Conservation (phyloP, 148 eudicot genomes). For the Amaranthus palmeri region DNA sequence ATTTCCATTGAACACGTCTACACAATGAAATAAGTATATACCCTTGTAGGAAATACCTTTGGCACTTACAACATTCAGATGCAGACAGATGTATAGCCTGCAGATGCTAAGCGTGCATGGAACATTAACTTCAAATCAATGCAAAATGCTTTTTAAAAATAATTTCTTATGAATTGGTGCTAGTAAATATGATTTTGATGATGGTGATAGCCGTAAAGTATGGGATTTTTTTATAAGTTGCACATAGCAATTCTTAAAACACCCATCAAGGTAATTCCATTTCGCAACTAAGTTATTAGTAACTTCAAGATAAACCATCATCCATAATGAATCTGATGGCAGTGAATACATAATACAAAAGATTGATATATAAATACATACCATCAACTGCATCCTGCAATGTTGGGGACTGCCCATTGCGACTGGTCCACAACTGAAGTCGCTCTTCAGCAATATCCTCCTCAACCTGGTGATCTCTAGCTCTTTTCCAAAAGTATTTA, state of each 20-base stretch:
- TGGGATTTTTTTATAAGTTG: background rate
- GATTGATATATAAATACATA: slow-evolving; percentile 21
- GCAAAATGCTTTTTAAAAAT: background rate
- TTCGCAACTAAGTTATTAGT: background rate
- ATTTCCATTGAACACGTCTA: background rate
- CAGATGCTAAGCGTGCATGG: background rate
- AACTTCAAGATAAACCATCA: background rate
- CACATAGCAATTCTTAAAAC: background rate
- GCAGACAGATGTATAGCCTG: too few relatives aligned
- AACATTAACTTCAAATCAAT: background rate
- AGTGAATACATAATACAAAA: background rate
- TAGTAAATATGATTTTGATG: background rate
- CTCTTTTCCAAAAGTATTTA: slow-evolving; percentile 79
- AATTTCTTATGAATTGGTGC: background rate
- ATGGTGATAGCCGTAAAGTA: background rate
- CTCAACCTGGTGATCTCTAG: slow-evolving; percentile 64
- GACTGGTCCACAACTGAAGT: slow-evolving; percentile 61
- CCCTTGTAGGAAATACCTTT: background rate
- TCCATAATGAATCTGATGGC: background rate
- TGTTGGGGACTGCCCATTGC: slow-evolving; percentile 52
- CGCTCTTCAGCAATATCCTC: slow-evolving; percentile 81
- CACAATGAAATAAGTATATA: background rate
- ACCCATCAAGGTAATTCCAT: background rate
- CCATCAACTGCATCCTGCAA: slow-evolving; percentile 84
- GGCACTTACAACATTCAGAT: background rate